A percentile compares a stretch with the other conserved stretches of the same genome.
These are phyloP conservation scores for Emericellopsis cladophorae DNA, from an alignment of 2,329 filamentous ascomycete genomes.

Conservation along the genomic window DNA sequence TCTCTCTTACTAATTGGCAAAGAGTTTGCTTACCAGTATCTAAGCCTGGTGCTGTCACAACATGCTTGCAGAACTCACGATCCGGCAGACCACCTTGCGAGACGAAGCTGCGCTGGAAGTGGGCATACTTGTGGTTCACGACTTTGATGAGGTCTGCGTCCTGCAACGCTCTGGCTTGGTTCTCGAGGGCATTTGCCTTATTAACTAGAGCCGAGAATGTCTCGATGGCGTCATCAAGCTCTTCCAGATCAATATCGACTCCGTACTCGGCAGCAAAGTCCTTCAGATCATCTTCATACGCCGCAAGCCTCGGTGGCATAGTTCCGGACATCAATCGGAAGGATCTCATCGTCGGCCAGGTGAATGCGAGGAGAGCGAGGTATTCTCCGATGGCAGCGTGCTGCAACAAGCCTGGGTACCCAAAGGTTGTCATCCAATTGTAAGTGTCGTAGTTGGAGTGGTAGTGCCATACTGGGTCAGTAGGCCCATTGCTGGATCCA, in stretches of 20 bases:
- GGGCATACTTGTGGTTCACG: slow-evolving; percentile 31
- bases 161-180: slow-evolving; percentile 12
- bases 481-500: slow-evolving; percentile 28
- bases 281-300: slow-evolving; percentile 22
- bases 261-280: slow-evolving; percentile 17
- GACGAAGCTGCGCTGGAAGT: slow-evolving; percentile 34
- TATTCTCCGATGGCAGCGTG: slow-evolving; percentile 44
- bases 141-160: slow-evolving; percentile 18
- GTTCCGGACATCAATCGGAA: slow-evolving; percentile 26
- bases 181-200: slow-evolving; percentile 17
- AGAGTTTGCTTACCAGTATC: slow-evolving; percentile 23
- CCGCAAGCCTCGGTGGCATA: slow-evolving; percentile 24
- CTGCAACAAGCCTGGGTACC: slow-evolving; percentile 53
- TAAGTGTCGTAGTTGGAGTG: slow-evolving; percentile 79
- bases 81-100: slow-evolving; percentile 31
- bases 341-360: slow-evolving; percentile 20
- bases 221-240: slow-evolving; percentile 23
- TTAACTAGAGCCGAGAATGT: slow-evolving; percentile 18
- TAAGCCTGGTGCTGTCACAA: slow-evolving; percentile 31
- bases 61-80: slow-evolving; percentile 31
- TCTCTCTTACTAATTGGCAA: too few species aligned
- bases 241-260: slow-evolving; percentile 20
- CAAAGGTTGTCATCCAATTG: slow-evolving; percentile 70
- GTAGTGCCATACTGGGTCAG: slow-evolving; percentile 57
- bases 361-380: slow-evolving; percentile 24